Base-by-base conservation (phyloP, 176 grass and related monocot genomes). In the Tuctoria greenei region DNA sequence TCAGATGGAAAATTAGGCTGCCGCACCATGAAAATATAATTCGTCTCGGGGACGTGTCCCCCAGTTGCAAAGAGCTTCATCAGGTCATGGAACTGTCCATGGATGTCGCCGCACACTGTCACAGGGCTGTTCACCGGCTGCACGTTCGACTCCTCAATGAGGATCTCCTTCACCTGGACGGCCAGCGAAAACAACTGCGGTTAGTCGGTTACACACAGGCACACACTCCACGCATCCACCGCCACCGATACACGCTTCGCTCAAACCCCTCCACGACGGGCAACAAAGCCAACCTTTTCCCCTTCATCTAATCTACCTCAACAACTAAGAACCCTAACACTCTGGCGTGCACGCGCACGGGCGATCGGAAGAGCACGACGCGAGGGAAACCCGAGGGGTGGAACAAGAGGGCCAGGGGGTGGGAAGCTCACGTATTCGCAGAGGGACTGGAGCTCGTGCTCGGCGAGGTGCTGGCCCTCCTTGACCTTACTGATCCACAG, bases 401-500 rank as follows among this genome's bases (percentile, higher is more conserved):
- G 42, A 68, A 72, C n/a, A 52, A 61, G 65, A 44, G 1, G 28
- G 50, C 9, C 73, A 43, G 20, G 38, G 51, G 76, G 4, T 7
- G 27, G 56, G 49, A 61, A 49, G 34, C 89, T 18, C 84, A 99
- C 95, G 72, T 99, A 99, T 99, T 99, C 95, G 82, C 95, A 99
- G 64, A 99, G 95, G 45, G 91, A 84, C 77, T 99, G 95, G 73
- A 99, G 95, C 85, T 99, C 95, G 87, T 99, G 82, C 81, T 99
- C 95, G 42, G 89, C 83, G 59, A 99, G 87, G 75, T 99, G 95
- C 72, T 92, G 91, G 46, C 95, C 95, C 82, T 95, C 95, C 95
- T 99, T 99, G 79, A 99, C 95, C 82, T 92, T 95, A 26, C 91
- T 90, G 89, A 99, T 99, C 91, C 95, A 99, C 83, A 92, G 95